phyloP scores from a whole-genome alignment of 306 rosid genomes.

The Vicia faba region DNA sequence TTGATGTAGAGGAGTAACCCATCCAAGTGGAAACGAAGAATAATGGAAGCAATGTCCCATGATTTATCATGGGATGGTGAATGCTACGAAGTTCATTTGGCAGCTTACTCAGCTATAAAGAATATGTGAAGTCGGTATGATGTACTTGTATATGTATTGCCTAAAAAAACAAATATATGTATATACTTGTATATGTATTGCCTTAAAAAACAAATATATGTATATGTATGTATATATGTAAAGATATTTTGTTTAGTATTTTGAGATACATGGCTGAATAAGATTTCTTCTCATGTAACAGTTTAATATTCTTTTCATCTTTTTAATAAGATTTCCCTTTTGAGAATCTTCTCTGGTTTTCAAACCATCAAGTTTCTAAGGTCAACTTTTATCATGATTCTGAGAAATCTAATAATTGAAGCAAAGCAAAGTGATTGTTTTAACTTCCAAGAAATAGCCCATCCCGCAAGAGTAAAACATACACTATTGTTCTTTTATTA shows the following conservation, averaged over 20 bases:
- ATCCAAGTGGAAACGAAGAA: slow-evolving; percentile 57
- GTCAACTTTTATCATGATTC: no score
- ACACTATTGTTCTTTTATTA: no score
- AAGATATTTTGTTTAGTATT: not conserved
- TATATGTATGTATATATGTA: not conserved
- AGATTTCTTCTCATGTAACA: no score
- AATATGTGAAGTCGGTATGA: slow-evolving; percentile 34
- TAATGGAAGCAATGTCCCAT: slow-evolving; percentile 68
- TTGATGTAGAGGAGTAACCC: slow-evolving; percentile 60
- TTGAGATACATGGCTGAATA: slow-evolving; percentile 12
- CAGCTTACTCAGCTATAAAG: slow-evolving; percentile 65
- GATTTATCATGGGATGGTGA: slow-evolving; percentile 95
- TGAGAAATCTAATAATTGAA: no score
- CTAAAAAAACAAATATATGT: no score
- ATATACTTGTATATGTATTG: not conserved
- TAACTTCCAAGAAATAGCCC: no score
- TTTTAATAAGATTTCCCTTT: no score
- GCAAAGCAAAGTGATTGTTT: no score
- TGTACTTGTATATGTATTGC: slow-evolving; percentile 2
- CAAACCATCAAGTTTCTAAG: no score
- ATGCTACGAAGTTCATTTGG: slow-evolving; percentile 69
- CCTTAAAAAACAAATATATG: not conserved
- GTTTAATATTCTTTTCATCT: no score
- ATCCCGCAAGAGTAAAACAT: no score
- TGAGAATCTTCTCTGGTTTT: no score